Evolutionary conservation across 345 rosid genomes (phyloP), one percentile per base, ranked within the genome.

Genomic region (Eucalyptus regnans): DNA sequence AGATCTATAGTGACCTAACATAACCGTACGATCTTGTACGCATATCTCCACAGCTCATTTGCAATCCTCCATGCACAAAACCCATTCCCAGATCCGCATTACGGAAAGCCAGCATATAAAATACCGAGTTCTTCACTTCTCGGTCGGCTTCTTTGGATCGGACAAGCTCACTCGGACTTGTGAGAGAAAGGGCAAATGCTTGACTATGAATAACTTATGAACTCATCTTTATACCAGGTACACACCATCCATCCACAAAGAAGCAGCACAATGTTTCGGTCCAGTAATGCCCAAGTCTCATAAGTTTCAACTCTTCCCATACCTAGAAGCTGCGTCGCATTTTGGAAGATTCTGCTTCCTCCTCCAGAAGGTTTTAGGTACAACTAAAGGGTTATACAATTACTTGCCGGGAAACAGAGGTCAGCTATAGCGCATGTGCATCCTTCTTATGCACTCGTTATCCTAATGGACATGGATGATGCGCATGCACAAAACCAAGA

Each of bases 51-150:
- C 48, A 41, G 29, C 48, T 76, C 83, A 76, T 76, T 76, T 11
- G 48, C 48, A 76, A 41, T 10, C 48, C 83, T 37, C 29, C 48
- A 76, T 10, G 83, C 46, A 37, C 27, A 76, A 76, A 71, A 76
- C 14, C 22, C 41, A 68, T 5, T 20, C 25, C 27, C 83, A 37
- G 25, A 76, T 76, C 80, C 80, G 22, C 48, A 22, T 76, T 5
- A 41, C 11, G 46, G 20, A 27, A 0, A 0, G 48, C 0, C 9
- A 18, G 48, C 83, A 71, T 8, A 41, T 5, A 5, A 41, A 18
- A 10, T 76, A 10, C 83, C 46, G 1, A 41, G 48, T 22, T 18
- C 81, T 37, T 71, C 46, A 37, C 27, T 71, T 37, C 25, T 5
- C 13, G 46, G 83, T 37, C 48, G 0, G 23, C 46, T 37, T 37